Evolutionary conservation across 2,329 filamentous ascomycete genomes (phyloP), one percentile per base, ranked within the genome.

Genomic region (Didymella pinodella): DNA sequence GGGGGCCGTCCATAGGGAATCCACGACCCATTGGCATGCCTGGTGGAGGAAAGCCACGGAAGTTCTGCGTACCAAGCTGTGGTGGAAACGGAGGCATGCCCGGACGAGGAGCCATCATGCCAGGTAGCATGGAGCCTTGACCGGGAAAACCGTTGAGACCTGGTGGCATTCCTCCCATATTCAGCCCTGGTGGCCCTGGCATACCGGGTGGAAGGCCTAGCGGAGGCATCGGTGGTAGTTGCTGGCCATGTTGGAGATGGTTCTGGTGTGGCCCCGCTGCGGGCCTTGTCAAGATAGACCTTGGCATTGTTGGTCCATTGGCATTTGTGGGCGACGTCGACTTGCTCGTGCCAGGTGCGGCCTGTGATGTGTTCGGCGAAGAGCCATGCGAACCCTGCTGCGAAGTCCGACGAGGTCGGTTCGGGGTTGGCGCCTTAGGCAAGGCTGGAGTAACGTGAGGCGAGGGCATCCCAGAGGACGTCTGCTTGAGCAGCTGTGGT

Each of bases 391-490:
- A 87, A 26, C 88, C 89, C 74, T 95, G 92, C 64, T 96, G 92
- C 8, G 92, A 95, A 46, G 86, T 80, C 61, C 93, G 91, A 54
- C 92, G 88, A 36, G 88, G 85, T 62, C 90, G 90, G 64, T 88
- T 89, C 8, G 93, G 91, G 12, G 91, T 93, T 5, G 92, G 88
- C 20, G 89, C 88, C 75, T 97, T 97, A 12, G 93, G 88, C 46
- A 96, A 79, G 26, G 88, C 89, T 7, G 95, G 94, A 32, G 91
- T 95, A 49, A 94, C 85, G 73, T 92, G 91, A 7, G 94, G 94
- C 16, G 94, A 97, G 47, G 88, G 86, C 64, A 89, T 84, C 59
- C 79, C 79, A 16, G 80, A 78, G 31, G 79, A 77, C 22, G 80
- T 83, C 56, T 85, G 82, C 65, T 86, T 82, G 38, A 82, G 78